Conservation (phyloP, 2,329 filamentous ascomycete species). For the Alternaria gaisen region DNA sequence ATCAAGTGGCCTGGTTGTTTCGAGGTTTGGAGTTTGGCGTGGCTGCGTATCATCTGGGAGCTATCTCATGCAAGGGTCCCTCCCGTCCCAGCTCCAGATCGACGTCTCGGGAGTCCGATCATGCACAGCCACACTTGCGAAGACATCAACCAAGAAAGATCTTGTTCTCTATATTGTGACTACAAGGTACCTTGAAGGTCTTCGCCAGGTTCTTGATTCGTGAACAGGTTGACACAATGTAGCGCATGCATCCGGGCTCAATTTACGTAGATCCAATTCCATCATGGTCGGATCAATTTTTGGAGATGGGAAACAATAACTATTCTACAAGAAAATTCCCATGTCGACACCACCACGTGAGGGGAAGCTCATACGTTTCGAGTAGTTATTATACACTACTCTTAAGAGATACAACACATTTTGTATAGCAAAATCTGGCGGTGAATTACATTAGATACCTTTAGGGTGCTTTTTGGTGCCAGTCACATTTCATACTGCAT, state of each 20-base stretch:
- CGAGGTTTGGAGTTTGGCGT: not conserved
- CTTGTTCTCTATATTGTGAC: not conserved
- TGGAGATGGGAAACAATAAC: not conserved
- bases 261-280: not conserved
- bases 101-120: conserved; percentile 1
- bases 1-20: not conserved
- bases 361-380: not conserved
- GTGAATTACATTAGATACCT: not conserved
- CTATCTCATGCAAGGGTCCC: conserved; percentile 15
- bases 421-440: not conserved
- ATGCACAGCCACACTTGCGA: conserved; percentile 2
- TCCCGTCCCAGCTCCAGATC: conserved; percentile 3
- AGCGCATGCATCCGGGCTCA: no score
- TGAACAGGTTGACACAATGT: no score
- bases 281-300: not conserved
- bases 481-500: not conserved
- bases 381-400: no score
- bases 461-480: not conserved
- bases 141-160: not conserved
- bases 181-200: not conserved
- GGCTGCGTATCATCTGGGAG: conserved; percentile 1
- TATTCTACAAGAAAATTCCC: conserved; percentile 1
- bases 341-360: not conserved
- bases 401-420: not conserved
- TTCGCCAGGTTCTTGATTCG: not conserved